Percentiles rank a stretch among this genome's conserved stretches.
Evolutionary conservation across 139 green algal species (phyloP).

Genomic region (Picochlorum costavermella): DNA sequence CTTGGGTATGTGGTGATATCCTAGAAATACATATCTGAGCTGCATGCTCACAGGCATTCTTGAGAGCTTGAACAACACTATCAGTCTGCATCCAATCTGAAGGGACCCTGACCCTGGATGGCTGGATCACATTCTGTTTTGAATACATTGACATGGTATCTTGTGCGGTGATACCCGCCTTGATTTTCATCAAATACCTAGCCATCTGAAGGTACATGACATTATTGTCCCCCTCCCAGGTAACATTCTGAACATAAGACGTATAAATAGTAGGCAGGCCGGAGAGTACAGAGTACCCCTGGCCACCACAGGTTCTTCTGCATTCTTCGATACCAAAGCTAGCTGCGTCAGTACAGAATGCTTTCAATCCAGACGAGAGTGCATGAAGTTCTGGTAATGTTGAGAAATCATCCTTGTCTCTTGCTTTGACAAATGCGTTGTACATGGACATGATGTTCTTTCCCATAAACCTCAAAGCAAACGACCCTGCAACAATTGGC

Average conservation of each 20-base stretch:
- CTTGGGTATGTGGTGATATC: constrained; percentile 26
- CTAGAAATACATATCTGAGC: constrained; percentile 17
- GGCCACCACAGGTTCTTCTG: constrained; percentile 74
- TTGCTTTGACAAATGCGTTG: constrained; percentile 49
- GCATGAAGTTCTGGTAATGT: constrained; percentile 85
- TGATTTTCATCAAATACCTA: constrained; percentile 66
- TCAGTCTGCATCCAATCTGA: constrained; percentile 25
- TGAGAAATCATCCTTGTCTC: constrained; percentile 70
- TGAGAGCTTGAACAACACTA: constrained; percentile 21
- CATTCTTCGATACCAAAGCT: constrained; percentile 72
- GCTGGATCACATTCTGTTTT: neutral
- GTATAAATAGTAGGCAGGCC: constrained; percentile 71
- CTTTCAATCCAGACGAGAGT: constrained; percentile 75
- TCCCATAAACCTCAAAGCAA: constrained; percentile 86
- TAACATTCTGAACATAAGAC: constrained; percentile 85
- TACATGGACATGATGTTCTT: constrained; percentile 57
- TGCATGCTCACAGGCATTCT: constrained; percentile 12
- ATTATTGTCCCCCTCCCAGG: constrained; percentile 94
- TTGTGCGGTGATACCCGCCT: constrained; percentile 30
- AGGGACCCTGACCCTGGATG: constrained; percentile 19
- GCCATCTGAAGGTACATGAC: constrained; percentile 62
- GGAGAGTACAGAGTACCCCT: constrained; percentile 78
- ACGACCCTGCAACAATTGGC: constrained; percentile 67
- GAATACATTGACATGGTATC: constrained; percentile 47
- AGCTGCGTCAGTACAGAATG: constrained; percentile 51